Evolutionary conservation across 176 grass and related monocot species (phyloP).

Genomic region (Aegilops sharonensis): DNA sequence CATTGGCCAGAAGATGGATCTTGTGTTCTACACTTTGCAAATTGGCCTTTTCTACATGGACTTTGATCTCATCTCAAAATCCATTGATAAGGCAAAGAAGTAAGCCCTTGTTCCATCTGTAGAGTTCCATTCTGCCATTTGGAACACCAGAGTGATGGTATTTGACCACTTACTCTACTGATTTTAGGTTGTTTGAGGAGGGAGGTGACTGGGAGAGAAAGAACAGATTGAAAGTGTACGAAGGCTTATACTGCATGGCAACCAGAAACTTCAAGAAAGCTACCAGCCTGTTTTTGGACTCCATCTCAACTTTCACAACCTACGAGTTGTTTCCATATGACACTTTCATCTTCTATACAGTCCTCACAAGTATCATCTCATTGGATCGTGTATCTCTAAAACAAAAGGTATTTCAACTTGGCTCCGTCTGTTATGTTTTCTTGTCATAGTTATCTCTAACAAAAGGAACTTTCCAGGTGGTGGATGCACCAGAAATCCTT

Average conservation of each 20-base stretch:
- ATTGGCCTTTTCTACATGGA: constrained; percentile 94
- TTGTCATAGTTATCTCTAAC: constrained; percentile 1
- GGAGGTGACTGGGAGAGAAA: constrained; percentile 99
- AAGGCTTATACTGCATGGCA: constrained; percentile 91
- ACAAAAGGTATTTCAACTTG: constrained; percentile 60
- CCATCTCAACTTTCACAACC: constrained; percentile 97
- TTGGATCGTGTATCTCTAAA: constrained; percentile 93
- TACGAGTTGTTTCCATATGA: constrained; percentile 92
- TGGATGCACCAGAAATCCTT: constrained; percentile 95
- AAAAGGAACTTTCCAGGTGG: constrained; percentile 60
- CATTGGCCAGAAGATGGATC: constrained; percentile 95
- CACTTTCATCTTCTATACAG: constrained; percentile 91
- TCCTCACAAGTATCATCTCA: constrained; percentile 78
- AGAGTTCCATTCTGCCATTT: constrained; percentile 25
- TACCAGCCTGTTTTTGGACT: constrained; percentile 84
- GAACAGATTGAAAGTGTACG: constrained; percentile 93
- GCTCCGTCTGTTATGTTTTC: background rate
- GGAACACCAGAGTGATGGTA: background rate
- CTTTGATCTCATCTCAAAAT: constrained; percentile 94
- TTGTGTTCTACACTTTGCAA: constrained; percentile 91
- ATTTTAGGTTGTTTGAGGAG: constrained; percentile 83
- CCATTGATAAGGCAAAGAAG: constrained; percentile 96
- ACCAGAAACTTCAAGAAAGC: constrained; percentile 95
- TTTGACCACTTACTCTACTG: constrained; percentile 12
- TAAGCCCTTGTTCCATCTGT: constrained; percentile 33